Evolutionary conservation across 768 basidiomycete genomes (phyloP).

Genomic region (Cytidiella melzeri): DNA sequence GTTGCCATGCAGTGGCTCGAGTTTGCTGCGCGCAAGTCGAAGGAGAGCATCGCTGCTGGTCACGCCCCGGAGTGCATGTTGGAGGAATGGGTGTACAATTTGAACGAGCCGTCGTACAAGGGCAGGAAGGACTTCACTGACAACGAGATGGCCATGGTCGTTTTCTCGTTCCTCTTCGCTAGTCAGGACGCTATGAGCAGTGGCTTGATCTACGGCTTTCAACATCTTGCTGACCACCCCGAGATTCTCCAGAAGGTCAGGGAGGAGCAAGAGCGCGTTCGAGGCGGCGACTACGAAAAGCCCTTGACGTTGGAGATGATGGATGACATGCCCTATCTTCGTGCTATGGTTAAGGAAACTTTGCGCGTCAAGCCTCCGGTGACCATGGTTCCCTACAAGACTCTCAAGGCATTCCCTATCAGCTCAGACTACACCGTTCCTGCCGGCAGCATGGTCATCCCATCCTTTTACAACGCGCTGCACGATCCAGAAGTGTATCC

Average conservation of each 20-base stretch:
- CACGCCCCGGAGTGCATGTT: conserved; percentile 83
- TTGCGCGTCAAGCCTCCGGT: conserved; percentile 91
- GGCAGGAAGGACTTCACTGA: conserved; percentile 85
- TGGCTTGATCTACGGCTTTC: conserved; percentile 93
- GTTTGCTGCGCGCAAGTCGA: conserved; percentile 73
- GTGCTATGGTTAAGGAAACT: conserved; percentile 91
- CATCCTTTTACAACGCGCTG: conserved; percentile 86
- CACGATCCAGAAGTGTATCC: conserved; percentile 88
- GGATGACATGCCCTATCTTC: conserved; percentile 89
- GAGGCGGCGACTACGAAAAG: conserved; percentile 68
- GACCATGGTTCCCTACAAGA: conserved; percentile 96
- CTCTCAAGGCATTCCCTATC: conserved; percentile 89
- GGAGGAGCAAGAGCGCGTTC: conserved; percentile 82
- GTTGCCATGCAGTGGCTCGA: conserved; percentile 74
- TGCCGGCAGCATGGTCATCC: conserved; percentile 88
- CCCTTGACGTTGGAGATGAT: conserved; percentile 84
- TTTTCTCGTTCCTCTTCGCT: conserved; percentile 95
- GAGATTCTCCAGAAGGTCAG: conserved; percentile 83
- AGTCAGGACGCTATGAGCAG: conserved; percentile 98
- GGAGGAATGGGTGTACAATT: conserved; percentile 82
- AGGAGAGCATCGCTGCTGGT: conserved; percentile 75
- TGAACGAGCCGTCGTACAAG: conserved; percentile 61
- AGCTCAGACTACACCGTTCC: conserved; percentile 89
- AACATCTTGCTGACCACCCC: conserved; percentile 91
- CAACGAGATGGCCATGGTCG: conserved; percentile 93